Evolutionary conservation across 108 stramenopile species (phyloP), one percentile per base, ranked within the genome.

Genomic region (Pseudonitzschia pungens): DNA sequence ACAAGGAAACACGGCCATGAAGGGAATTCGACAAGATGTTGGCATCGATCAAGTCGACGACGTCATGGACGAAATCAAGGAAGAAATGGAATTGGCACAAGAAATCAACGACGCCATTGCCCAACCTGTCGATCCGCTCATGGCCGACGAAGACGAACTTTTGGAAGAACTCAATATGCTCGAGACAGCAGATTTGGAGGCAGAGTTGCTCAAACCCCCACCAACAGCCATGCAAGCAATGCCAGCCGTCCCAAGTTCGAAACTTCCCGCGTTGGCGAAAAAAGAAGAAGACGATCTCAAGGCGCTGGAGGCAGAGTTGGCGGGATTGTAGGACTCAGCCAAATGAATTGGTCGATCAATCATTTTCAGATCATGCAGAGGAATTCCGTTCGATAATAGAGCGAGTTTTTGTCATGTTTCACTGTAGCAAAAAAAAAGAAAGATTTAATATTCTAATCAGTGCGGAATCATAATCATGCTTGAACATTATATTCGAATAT

Each of bases 1-100:
- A 53, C 77, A 85, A 11, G 98, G 97, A 26, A 91, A 82, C 24
- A 79, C 77, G 32, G 94, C 93, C 48, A 97, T 98, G 98, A 76
- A 81, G 56, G 83, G 82, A 22, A 92, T 97, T 42, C 87, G 96
- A 54, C 86, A 86, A 12, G 86, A 96, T 21, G 88, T 96, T 20
- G 89, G 92, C 62, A 92, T 97, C 53, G 98, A 99, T 78, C 79
- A 93, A 73, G 97, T 98, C 51, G 97, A 98, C 74, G 96, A 98
- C 62, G 72, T 98, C 42, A 97, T 96, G 95, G 97, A 97, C 75
- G 92, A 92, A 59, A 93, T 97, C 66, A 87, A 89, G 76, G 96
- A 95, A 70, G 94, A 96, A 82, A 95, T 94, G 96, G 95, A 95
- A 58, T 55, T 87, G 83, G 92, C 92, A 3, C 79, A 91, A 69